Evolutionary conservation across 176 grass and related monocot species (phyloP).

Genomic region (Carex pumila): DNA sequence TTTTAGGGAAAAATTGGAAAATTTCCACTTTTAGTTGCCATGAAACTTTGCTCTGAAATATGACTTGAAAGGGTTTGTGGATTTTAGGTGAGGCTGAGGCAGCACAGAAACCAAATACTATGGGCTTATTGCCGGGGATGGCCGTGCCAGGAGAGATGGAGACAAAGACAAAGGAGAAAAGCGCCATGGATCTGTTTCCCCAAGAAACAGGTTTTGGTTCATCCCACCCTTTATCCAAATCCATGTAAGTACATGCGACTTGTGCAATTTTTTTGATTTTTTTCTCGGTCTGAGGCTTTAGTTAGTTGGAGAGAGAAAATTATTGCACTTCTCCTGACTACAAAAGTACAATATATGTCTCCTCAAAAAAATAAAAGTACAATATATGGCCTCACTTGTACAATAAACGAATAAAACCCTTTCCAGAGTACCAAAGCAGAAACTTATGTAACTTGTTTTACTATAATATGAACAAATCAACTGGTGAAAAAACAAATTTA

Average conservation of each 20-base stretch:
- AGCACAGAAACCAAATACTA: slow-evolving; percentile 36
- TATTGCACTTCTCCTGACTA: background rate
- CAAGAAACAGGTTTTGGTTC: slow-evolving; percentile 55
- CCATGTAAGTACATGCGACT: slow-evolving; percentile 23
- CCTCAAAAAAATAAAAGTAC: background rate
- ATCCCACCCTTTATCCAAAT: slow-evolving; percentile 8
- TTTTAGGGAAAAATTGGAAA: background rate
- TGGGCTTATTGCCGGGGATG: slow-evolving; percentile 36
- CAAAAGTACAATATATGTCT: background rate
- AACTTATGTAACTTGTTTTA: background rate
- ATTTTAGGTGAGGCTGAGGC: slow-evolving; percentile 49
- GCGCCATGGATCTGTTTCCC: slow-evolving; percentile 76
- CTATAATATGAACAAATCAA: background rate
- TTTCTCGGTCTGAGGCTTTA: background rate
- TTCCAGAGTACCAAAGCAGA: background rate
- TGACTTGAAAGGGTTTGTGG: slow-evolving; percentile 18
- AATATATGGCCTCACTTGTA: background rate
- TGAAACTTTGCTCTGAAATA: background rate
- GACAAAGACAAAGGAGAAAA: slow-evolving; percentile 35
- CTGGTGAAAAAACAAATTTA: background rate
- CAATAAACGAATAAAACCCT: background rate
- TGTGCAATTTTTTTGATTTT: background rate
- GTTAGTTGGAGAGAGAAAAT: background rate
- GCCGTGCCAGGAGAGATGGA: slow-evolving; percentile 27
- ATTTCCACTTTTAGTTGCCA: background rate